Evolutionary conservation across 805 yeast species (phyloP).

Genomic region (Myxozyma nipponensis): DNA sequence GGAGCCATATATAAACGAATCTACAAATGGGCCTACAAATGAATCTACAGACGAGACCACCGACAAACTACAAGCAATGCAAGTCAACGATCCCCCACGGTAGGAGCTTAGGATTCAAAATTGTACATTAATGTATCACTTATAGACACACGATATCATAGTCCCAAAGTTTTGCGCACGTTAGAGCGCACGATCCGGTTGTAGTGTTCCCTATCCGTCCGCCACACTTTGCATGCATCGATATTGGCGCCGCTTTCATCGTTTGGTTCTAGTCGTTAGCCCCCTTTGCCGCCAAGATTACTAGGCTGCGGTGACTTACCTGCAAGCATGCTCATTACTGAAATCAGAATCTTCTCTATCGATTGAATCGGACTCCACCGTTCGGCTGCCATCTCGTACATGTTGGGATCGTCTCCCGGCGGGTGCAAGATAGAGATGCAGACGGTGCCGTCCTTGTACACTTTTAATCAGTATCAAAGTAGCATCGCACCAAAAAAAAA

Average conservation of each 20-base stretch:
- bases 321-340: conserved; percentile 94
- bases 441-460: conserved; percentile 91
- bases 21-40: no score
- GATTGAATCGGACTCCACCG: conserved; percentile 98
- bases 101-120: neutral
- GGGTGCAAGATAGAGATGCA: conserved; percentile 93
- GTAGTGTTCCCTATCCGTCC: conserved; percentile 72
- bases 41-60: neutral
- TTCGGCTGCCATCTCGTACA: conserved; percentile 92
- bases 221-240: conserved; percentile 80
- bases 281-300: neutral
- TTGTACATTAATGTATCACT: neutral
- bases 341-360: conserved; percentile 89
- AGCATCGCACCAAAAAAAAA: neutral
- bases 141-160: conserved; percentile 36
- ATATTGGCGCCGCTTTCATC: conserved; percentile 93
- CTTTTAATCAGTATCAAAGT: conserved; percentile 22
- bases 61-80: conserved; percentile 5
- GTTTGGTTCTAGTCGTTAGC: conserved; percentile 62
- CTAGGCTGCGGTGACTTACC: conserved; percentile 23
- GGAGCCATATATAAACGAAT: neutral
- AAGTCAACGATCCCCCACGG: conserved; percentile 5
- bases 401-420: conserved; percentile 96
- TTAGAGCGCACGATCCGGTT: conserved; percentile 60
- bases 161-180: conserved; percentile 68